Conservation (phyloP, 345 rosid species). For the Salix exigua region DNA sequence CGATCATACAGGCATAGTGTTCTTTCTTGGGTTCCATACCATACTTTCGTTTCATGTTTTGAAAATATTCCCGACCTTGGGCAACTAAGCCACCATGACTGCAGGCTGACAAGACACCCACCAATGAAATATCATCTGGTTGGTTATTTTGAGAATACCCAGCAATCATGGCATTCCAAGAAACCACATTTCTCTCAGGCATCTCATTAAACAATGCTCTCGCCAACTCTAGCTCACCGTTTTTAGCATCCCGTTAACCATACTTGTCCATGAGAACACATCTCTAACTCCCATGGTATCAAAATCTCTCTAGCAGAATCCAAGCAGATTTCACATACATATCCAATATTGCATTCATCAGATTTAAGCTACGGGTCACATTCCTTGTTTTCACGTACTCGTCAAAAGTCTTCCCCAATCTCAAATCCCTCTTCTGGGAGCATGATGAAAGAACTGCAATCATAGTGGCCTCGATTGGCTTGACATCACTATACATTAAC, state of each 20-base stretch:
- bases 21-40: constrained; percentile 33
- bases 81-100: constrained; percentile 36
- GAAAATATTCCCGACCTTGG: constrained; percentile 29
- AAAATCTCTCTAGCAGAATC: constrained; percentile 24
- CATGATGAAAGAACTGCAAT: constrained; percentile 35
- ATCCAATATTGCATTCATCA: constrained; percentile 34
- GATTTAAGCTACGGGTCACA: constrained; percentile 13
- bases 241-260: constrained; percentile 43
- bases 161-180: constrained; percentile 48
- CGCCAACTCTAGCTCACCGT: constrained; percentile 28
- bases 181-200: constrained; percentile 40
- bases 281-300: constrained; percentile 30
- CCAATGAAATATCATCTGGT: constrained; percentile 38
- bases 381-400: constrained; percentile 21
- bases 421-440: constrained; percentile 30
- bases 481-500: constrained; percentile 21
- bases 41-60: constrained; percentile 19
- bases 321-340: constrained; percentile 43
- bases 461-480: constrained; percentile 42
- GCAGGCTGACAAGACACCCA: constrained; percentile 42
- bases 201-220: constrained; percentile 35
- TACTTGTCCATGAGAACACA: constrained; percentile 48
- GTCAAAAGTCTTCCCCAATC: constrained; percentile 24
- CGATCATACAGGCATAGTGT: constrained; percentile 44
- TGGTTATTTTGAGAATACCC: constrained; percentile 38